Evolutionary conservation across 2,329 filamentous ascomycete genomes (phyloP).

Genomic region (Cladophialophora immunda): DNA sequence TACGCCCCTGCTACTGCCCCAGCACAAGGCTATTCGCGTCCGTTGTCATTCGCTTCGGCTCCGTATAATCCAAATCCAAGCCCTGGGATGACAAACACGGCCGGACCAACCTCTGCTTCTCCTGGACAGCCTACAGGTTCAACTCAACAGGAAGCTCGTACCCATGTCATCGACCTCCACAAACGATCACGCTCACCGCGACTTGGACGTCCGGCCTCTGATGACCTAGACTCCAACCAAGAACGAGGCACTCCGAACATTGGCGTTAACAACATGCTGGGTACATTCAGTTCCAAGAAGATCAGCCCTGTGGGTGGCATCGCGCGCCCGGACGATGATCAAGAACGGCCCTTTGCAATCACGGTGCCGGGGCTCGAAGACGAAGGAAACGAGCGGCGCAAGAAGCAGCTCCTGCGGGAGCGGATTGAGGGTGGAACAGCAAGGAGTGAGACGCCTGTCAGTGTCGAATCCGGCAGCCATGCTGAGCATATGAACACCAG

Average conservation of each 20-base stretch:
- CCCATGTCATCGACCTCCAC: constrained; percentile 47
- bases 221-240: constrained; percentile 36
- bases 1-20: constrained; percentile 30
- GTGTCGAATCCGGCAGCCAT: constrained; percentile 19
- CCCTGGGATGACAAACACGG: constrained; percentile 4
- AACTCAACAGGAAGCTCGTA: constrained; percentile 10
- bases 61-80: constrained; percentile 14
- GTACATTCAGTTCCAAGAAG: constrained; percentile 47
- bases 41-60: constrained; percentile 11
- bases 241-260: background rate
- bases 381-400: constrained; percentile 13
- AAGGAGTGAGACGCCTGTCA: constrained; percentile 28
- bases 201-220: constrained; percentile 41
- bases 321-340: constrained; percentile 46
- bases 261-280: constrained; percentile 42
- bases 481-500: background rate
- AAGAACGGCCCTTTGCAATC: constrained; percentile 50
- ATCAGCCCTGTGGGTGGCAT: constrained; percentile 41
- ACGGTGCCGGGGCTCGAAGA: constrained; percentile 44
- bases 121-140: background rate
- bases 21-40: constrained; percentile 24
- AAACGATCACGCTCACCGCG: constrained; percentile 50
- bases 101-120: constrained; percentile 1
- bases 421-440: constrained; percentile 5
- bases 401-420: constrained; percentile 8